phyloP scores from a whole-genome alignment of 306 rosid species.

The Fagus crenata region DNA sequence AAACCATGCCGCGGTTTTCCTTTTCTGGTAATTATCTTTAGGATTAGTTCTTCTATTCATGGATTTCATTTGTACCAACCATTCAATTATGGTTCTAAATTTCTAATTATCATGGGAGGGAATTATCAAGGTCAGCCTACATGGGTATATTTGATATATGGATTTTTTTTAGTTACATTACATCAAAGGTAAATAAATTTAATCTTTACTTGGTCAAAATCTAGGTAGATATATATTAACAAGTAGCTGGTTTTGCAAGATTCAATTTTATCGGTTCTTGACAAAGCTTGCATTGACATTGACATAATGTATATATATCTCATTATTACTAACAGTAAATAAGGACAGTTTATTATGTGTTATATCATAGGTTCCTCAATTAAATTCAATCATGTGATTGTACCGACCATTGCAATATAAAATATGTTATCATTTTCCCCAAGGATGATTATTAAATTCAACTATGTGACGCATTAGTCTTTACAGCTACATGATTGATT shows the following conservation, averaged over 20 bases:
- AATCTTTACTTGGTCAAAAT: constrained; percentile 44
- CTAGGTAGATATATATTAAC: constrained; percentile 40
- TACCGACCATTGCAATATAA: too few relatives aligned
- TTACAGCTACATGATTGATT: too few relatives aligned
- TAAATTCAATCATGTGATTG: too few relatives aligned
- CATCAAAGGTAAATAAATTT: constrained; percentile 14
- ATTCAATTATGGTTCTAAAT: constrained; percentile 21
- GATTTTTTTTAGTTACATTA: neutral
- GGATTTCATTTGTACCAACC: constrained; percentile 42
- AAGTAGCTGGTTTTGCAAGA: constrained; percentile 35
- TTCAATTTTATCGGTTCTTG: constrained; percentile 36
- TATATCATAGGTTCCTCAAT: too few relatives aligned
- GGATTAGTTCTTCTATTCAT: constrained; percentile 29
- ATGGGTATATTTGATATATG: neutral
- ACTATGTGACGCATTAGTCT: too few relatives aligned
- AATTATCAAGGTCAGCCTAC: neutral
- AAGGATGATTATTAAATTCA: too few relatives aligned
- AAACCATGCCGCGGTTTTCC: constrained; percentile 53
- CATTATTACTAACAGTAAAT: constrained; percentile 9
- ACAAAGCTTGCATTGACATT: constrained; percentile 51
- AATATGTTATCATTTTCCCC: too few relatives aligned
- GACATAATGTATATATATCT: constrained; percentile 57
- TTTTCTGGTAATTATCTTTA: constrained; percentile 41
- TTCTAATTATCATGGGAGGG: constrained; percentile 13
- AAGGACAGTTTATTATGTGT: too few relatives aligned